These are phyloP conservation scores for Solanum ahanhuiri DNA, from an alignment of 257 asterid genomes.

Conservation along the genomic window DNA sequence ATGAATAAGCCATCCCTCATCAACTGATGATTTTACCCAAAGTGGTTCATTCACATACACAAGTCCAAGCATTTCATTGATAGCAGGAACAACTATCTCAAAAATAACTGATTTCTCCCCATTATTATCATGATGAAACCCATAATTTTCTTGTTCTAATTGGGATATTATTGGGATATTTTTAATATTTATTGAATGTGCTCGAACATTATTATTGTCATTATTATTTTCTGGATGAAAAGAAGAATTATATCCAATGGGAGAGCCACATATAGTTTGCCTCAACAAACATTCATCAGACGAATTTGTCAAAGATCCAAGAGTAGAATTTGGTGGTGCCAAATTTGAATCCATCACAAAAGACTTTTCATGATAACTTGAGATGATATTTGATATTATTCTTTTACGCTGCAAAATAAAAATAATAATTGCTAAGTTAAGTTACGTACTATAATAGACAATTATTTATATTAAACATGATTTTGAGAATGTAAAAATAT, in stretches of 20 bases:
- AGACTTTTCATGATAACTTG: slow-evolving; percentile 23
- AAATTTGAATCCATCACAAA: not conserved
- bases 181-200: not conserved
- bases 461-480: not conserved
- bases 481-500: not conserved
- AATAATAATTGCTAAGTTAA: not conserved
- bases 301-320: not conserved
- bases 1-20: slow-evolving; percentile 33
- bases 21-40: slow-evolving; percentile 31
- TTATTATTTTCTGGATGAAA: not conserved
- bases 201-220: not conserved
- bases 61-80: slow-evolving; percentile 46
- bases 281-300: not conserved
- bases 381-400: slow-evolving; percentile 12
- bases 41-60: slow-evolving; percentile 43
- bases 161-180: not conserved
- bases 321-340: not conserved
- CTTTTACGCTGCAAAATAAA: slow-evolving; percentile 24
- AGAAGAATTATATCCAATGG: not conserved
- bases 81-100: slow-evolving; percentile 33
- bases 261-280: slow-evolving; percentile 11
- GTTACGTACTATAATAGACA: not conserved
- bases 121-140: slow-evolving; percentile 1
- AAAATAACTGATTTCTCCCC: slow-evolving; percentile 25
- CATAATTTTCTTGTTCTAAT: not conserved